Evolutionary conservation across 2,329 filamentous ascomycete genomes (phyloP).

Genomic region (Venturia asperata): DNA sequence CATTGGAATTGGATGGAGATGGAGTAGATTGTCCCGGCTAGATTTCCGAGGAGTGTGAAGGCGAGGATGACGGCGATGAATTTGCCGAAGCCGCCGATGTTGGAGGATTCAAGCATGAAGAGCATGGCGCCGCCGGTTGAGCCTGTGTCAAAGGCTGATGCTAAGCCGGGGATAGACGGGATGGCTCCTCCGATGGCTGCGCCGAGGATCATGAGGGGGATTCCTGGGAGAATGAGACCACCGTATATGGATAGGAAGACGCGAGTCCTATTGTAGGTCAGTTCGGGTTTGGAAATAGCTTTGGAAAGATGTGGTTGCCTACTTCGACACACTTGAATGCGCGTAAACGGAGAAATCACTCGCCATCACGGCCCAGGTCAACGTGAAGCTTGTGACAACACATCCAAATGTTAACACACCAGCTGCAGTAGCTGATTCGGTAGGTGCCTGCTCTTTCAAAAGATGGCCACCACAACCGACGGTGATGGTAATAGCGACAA

Average conservation of each 20-base stretch:
- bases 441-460: conserved; percentile 43
- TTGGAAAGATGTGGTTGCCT: conserved; percentile 25
- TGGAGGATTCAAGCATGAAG: conserved; percentile 45
- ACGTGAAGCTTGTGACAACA: conserved; percentile 56
- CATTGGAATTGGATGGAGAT: conserved; percentile 60
- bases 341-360: conserved; percentile 58
- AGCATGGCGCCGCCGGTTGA: conserved; percentile 53
- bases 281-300: conserved; percentile 19
- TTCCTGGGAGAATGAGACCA: conserved; percentile 49
- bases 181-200: conserved; percentile 58
- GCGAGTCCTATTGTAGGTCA: conserved; percentile 24
- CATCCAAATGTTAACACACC: conserved; percentile 51
- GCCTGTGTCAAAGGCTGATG: conserved; percentile 46
- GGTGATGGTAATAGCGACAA: conserved; percentile 26
- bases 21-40: conserved; percentile 54
- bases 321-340: conserved; percentile 48
- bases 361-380: conserved; percentile 54
- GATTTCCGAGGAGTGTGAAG: conserved; percentile 52
- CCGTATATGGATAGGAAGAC: conserved; percentile 52
- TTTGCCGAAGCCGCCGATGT: conserved; percentile 50
- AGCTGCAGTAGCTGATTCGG: conserved; percentile 39
- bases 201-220: conserved; percentile 56
- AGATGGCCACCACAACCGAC: conserved; percentile 33
- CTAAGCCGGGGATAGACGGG: conserved; percentile 47
- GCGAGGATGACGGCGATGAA: conserved; percentile 55